These are phyloP conservation scores for Albatrellus ellisii DNA, from an alignment of 768 basidiomycete species.

Conservation along the genomic window DNA sequence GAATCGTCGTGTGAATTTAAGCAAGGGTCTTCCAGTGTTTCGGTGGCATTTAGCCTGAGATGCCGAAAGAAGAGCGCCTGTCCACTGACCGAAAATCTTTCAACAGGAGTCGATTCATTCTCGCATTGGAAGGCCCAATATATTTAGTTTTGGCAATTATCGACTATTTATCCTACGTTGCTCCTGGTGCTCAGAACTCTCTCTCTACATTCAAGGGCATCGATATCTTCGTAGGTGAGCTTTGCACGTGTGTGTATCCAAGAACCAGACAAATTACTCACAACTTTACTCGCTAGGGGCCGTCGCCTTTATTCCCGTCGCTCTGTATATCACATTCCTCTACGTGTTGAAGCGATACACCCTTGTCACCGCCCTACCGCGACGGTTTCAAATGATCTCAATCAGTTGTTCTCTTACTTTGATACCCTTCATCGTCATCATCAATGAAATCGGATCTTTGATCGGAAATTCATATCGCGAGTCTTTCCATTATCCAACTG, in stretches of 20 bases:
- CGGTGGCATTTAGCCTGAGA: background rate
- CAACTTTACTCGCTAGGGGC: conserved; percentile 22
- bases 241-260: too few species aligned
- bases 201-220: conserved; percentile 34
- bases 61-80: background rate
- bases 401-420: conserved; percentile 34
- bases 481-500: conserved; percentile 12
- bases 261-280: background rate
- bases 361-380: conserved; percentile 40
- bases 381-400: conserved; percentile 29
- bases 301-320: conserved; percentile 50
- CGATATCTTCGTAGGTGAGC: conserved; percentile 51
- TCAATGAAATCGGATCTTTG: conserved; percentile 56
- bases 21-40: background rate
- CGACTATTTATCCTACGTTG: conserved; percentile 44
- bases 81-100: background rate
- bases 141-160: conserved; percentile 47
- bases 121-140: conserved; percentile 47
- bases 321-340: conserved; percentile 50
- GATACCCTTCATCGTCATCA: conserved; percentile 39
- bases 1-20: too few species aligned
- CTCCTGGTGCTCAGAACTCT: conserved; percentile 36
- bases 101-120: conserved; percentile 39
- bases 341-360: conserved; percentile 40
- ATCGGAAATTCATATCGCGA: conserved; percentile 42